Base-by-base conservation (phyloP, 352 stramenopile genomes). In the Pythium utonaiense region DNA sequence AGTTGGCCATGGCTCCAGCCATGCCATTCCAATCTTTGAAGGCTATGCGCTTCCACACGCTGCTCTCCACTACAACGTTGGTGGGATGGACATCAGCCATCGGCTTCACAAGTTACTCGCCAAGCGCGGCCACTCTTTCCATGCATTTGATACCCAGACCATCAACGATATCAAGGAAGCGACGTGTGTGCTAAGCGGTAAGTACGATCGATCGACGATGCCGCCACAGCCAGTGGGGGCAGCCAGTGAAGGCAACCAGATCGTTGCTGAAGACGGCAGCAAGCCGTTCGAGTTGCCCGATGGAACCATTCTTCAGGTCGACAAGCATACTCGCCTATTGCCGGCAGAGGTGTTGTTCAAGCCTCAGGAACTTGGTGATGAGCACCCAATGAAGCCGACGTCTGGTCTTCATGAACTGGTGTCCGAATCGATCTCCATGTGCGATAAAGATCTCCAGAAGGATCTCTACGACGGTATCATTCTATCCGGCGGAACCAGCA, bases 361-460 rank as follows among this genome's bases (percentile, higher is more conserved):
- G 22, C 86, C 89, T 1, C 78, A 84, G 12, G 73, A 98, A 41
- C 75, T 97, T 22, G 89, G 97, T 45, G 93, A 98, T 53, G 97
- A 98, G 69, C 97, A 97, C 63, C 84, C 90, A 5, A 49, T 70
- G 30, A 70, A 73, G 5, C 72, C 76, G 0, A 71, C 61, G 1
- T 88, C 86, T 55, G 76, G 77, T 67, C 86, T 89, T 67, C 98
- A 89, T 83, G 97, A 86, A 78, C 73, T 78, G 34, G 79, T 75
- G 3, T 74, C 71, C 16, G 75, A 91, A n/a, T 78, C 88, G 53
- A 96, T 98, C 48, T 66, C 58, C 41, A 92, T 93, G 83, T 95
- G 86, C 31, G 84, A 95, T 67, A 88, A 87, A 63, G 84, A 94
- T 65, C 70, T 93, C 8, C 84, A 93, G 65, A 80, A 70, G 14